These are phyloP conservation scores for Monosporascus sp. DNA, from an alignment of 2,329 filamentous ascomycete genomes.

Conservation along the genomic window DNA sequence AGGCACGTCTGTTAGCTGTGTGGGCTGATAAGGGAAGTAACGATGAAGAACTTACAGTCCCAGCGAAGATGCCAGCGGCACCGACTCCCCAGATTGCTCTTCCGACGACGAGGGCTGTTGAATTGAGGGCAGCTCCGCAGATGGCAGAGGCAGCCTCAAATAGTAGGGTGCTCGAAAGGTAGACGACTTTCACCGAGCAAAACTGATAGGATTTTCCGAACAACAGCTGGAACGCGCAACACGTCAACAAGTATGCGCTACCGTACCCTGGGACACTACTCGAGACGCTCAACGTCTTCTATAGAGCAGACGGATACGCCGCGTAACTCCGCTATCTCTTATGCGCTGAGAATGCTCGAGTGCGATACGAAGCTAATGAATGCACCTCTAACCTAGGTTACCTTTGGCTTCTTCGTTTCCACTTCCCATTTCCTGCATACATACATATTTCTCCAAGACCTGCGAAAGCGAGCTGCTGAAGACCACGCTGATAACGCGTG, in stretches of 20 bases:
- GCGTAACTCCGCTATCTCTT: slow-evolving; percentile 22
- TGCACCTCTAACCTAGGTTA: slow-evolving; percentile 27
- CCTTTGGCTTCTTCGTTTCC: slow-evolving; percentile 29
- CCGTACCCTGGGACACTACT: slow-evolving; percentile 41
- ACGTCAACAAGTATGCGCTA: slow-evolving; percentile 20
- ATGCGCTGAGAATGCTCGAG: slow-evolving; percentile 30
- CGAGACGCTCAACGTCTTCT: slow-evolving; percentile 4
- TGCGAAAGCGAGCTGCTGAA: slow-evolving; percentile 14
- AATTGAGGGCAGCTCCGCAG: slow-evolving; percentile 23
- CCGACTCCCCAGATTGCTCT: slow-evolving; percentile 18
- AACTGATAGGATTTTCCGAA: slow-evolving; percentile 21
- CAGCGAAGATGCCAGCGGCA: slow-evolving; percentile 2
- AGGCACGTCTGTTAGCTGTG: slow-evolving; percentile 15
- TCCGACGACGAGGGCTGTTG: slow-evolving; percentile 22
- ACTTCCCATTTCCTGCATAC: slow-evolving; percentile 37
- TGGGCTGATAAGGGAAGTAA: neutral
- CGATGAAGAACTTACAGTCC: neutral
- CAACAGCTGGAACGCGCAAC: slow-evolving; percentile 17
- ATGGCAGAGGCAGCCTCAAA: slow-evolving; percentile 22
- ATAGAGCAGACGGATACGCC: slow-evolving; percentile 19
- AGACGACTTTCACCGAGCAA: slow-evolving; percentile 16
- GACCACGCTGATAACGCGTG: slow-evolving; percentile 32
- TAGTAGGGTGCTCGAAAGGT: slow-evolving; percentile 5
- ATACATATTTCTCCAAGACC: slow-evolving; percentile 33
- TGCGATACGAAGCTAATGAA: slow-evolving; percentile 29